Base-by-base conservation (phyloP, 2,329 filamentous ascomycete genomes). In the Teratosphaeriaceae sp. region DNA sequence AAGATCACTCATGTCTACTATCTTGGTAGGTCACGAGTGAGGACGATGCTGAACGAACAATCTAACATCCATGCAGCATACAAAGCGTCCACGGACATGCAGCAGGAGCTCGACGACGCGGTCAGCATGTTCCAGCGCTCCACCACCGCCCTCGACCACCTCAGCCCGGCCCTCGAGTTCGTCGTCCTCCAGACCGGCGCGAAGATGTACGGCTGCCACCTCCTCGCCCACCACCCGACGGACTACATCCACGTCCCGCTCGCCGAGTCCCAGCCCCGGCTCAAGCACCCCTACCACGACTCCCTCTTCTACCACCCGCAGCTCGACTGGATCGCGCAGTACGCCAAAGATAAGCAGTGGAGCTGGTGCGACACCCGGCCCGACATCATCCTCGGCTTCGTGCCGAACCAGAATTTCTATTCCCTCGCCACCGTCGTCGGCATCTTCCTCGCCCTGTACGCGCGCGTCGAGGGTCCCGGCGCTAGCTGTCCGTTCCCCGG, bases 1-100 rank as follows among this genome's bases (percentile, higher is more conserved):
- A 56, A 64, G 24, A 62, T 69, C 2, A 70, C 67, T n/a, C 67
- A 71, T 57, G 62, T 69, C 7, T 67, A 66, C 50, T 71, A 68
- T 42, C 45, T 69, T 11, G 61, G 60, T 62, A 41, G 20, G 51
- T 16, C 12, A 24, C 4, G 7, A 3, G 12, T 4, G 7, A 3
- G 12, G 13, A 34, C 18, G 19, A 18, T 26, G 21, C 18, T 22
- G 8, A 13, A 7, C n/a, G 21, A 7, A 12, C 13, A 20, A 22
- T 23, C 16, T 39, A 12, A 33, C 36, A 13, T 30, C 5, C 11
- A 13, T n/a, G 19, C 16, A 44, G 51, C 68, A 37, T 70, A 68
- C 55, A 70, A 69, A 51, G 67, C 65, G 1, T 60, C 57, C 13
- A 58, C 60, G 13, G 65, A 71, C 43, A 38, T 64, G 8, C 51